Base-by-base conservation (phyloP, 163 green algal species). In the Chloromonas sp. region DNA sequence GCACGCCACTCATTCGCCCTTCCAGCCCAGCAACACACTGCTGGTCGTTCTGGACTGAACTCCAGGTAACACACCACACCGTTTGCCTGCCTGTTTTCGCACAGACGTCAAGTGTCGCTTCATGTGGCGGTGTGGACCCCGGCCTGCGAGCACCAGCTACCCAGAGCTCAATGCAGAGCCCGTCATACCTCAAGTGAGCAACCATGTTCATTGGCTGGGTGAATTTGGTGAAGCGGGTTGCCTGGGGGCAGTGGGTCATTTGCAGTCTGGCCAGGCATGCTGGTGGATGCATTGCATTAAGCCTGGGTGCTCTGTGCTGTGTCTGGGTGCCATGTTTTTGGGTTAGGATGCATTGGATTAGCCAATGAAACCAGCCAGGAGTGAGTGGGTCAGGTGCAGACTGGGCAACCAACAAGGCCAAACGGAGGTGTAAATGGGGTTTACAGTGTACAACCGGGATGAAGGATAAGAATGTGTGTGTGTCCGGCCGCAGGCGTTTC, bases 61-160 rank as follows among this genome's bases (percentile, higher is more conserved):
- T 36, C 36, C 36, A 36, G 36, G 36, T 36, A 36, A 36, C 36
- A 36, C 36, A 36, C 36, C 36, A 36, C 36, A 36, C 8, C n/a
- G 36, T 80, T 3, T 60, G 60, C 60, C n/a, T 66, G 3, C 58
- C 66, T 70, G n/a, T 8, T 62, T 3, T n/a, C 5, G 15, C 14
- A 36, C 83, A 81, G 96, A 98, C 84, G 83, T 89, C 36, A 99
- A 98, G 89, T 98, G 95, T 93, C 90, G 96, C 36, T 98, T 93
- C 91, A 94, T 99, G 82, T 97, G 92, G 94, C 87, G 95, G 2
- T 83, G 98, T 70, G 95, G 95, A 0, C 66, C 88, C 0, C 89
- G 95, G 0, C 94, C 95, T 0, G 11, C 60, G 0, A 0, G 79
- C 2, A 98, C 96, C 0, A 11, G 83, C 14, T 98, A 92, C 83